Conservation (phyloP, 2,329 filamentous ascomycete species). For the Claviceps citrina region DNA sequence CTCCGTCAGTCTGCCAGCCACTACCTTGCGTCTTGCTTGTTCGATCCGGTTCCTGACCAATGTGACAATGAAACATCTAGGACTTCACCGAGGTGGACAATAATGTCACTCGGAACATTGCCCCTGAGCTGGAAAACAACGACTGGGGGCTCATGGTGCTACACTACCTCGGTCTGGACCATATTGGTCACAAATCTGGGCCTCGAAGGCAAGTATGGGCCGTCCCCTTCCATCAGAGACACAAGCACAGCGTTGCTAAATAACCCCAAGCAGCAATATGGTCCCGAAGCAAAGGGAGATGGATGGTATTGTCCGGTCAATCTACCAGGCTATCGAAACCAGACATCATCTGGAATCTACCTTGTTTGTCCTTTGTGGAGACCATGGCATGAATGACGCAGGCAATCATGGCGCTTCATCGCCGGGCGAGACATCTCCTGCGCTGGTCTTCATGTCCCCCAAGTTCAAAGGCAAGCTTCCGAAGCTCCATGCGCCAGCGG, state of each 20-base stretch:
- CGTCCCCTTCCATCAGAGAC: neutral
- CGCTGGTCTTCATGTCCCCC: slow-evolving; percentile 79
- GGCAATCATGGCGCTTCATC: slow-evolving; percentile 94
- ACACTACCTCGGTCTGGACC: slow-evolving; percentile 89
- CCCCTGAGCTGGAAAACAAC: slow-evolving; percentile 53
- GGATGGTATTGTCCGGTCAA: slow-evolving; percentile 62
- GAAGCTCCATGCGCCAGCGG: slow-evolving; percentile 34
- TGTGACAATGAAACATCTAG: slow-evolving; percentile 30
- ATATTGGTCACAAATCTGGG: slow-evolving; percentile 93
- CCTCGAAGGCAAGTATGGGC: slow-evolving; percentile 48
- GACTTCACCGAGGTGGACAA: slow-evolving; percentile 97
- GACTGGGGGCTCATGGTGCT: slow-evolving; percentile 93
- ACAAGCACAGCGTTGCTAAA: neutral
- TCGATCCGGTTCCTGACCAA: neutral
- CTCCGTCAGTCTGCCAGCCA: slow-evolving; percentile 48
- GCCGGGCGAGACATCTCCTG: slow-evolving; percentile 83
- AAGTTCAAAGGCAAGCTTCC: slow-evolving; percentile 48
- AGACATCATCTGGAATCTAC: slow-evolving; percentile 59
- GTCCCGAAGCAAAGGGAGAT: slow-evolving; percentile 84
- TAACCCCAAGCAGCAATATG: slow-evolving; percentile 59
- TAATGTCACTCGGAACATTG: slow-evolving; percentile 86
- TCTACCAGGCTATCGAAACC: slow-evolving; percentile 62
- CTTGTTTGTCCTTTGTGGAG: slow-evolving; percentile 73
- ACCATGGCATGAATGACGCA: slow-evolving; percentile 99
- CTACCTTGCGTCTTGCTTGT: no score